Conservation (phyloP, 192 early-diverging fungal species). For the Entophlyctis helioformis region DNA sequence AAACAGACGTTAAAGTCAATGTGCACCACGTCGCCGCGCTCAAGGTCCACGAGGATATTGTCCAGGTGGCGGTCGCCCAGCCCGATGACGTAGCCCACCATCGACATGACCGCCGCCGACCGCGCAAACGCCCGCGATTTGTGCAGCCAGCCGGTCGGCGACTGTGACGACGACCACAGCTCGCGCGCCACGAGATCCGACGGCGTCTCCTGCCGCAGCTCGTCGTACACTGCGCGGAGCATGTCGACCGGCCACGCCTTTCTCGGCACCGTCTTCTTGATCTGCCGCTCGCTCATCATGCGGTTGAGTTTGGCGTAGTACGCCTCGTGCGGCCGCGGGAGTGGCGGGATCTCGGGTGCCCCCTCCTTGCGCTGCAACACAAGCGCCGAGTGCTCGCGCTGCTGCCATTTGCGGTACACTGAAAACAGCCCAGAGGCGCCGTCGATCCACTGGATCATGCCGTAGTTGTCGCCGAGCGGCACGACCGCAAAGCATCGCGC, state of each 20-base stretch:
- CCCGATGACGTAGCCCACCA: slow-evolving; percentile 53
- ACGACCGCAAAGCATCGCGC: slow-evolving; percentile 64
- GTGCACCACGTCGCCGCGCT: slow-evolving; percentile 44
- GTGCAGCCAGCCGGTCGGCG: slow-evolving; percentile 19
- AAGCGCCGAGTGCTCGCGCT: slow-evolving; percentile 47
- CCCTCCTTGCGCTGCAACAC: slow-evolving; percentile 36
- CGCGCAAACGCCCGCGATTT: slow-evolving; percentile 26
- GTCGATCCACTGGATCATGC: slow-evolving; percentile 94
- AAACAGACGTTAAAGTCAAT: slow-evolving; percentile 73
- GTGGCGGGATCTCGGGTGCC: slow-evolving; percentile 14
- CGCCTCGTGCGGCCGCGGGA: slow-evolving; percentile 27
- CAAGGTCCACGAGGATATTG: slow-evolving; percentile 48
- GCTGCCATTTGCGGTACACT: slow-evolving; percentile 67
- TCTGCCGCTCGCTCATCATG: slow-evolving; percentile 40
- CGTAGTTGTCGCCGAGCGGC: slow-evolving; percentile 76
- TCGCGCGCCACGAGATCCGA: slow-evolving; percentile 50
- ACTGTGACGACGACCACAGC: slow-evolving; percentile 42
- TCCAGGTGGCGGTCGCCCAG: slow-evolving; percentile 66
- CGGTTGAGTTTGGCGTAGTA: slow-evolving; percentile 24
- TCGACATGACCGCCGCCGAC: slow-evolving; percentile 48
- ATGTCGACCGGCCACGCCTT: slow-evolving; percentile 57
- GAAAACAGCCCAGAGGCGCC: slow-evolving; percentile 67
- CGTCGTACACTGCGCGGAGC: slow-evolving; percentile 42
- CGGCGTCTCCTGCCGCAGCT: slow-evolving; percentile 54
- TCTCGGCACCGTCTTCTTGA: slow-evolving; percentile 39